Base-by-base conservation (phyloP, 2,329 filamentous ascomycete genomes). In the Fusarium albosuccineum region DNA sequence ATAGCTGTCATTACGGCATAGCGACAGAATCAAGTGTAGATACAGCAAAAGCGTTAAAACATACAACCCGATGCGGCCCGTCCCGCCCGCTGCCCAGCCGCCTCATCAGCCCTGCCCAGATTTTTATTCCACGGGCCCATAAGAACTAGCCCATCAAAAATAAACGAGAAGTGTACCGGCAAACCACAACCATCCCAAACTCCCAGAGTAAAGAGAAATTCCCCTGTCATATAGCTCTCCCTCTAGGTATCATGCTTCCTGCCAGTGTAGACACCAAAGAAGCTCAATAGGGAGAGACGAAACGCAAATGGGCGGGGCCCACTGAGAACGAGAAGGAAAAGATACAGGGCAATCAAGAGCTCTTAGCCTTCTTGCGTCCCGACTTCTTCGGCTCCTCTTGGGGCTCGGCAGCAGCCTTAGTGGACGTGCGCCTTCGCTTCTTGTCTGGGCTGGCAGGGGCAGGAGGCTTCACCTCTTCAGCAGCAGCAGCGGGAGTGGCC, bases 341-440 rank as follows among this genome's bases (percentile, higher is more conserved):
- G 56, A 61, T 49, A 46, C 42, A 57, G 57, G 56, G 64, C 54
- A 50, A 62, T 73, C 70, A 79, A 71, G 76, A 76, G 72, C 74
- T 78, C 78, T 80, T 80, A 81, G 80, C 82, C 85, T 88, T 88
- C 83, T 87, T 88, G 74, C 85, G 84, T 68, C 81, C 82, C 55
- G 83, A 85, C 81, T 87, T 87, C 83, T 87, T 87, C 65, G 85
- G 83, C 75, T 89, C 86, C 74, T 88, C 86, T 68, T 59, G 84
- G 79, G 60, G 79, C 76, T 87, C 85, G 29, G 79, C 85, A 33
- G 80, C 79, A 40, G 81, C 84, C 82, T 89, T 89, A 71, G 77
- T 79, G 5, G 85, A 86, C 9, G 81, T 80, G 61, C 87, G 81
- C 78, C 89, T 85, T 70, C 87, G 83, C 86, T 90, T 90, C 83